Percentiles rank a stretch among this genome's conserved stretches.
These are phyloP conservation scores for Striga hermonthica DNA, from an alignment of 305 asterid genomes.

Conservation along the genomic window DNA sequence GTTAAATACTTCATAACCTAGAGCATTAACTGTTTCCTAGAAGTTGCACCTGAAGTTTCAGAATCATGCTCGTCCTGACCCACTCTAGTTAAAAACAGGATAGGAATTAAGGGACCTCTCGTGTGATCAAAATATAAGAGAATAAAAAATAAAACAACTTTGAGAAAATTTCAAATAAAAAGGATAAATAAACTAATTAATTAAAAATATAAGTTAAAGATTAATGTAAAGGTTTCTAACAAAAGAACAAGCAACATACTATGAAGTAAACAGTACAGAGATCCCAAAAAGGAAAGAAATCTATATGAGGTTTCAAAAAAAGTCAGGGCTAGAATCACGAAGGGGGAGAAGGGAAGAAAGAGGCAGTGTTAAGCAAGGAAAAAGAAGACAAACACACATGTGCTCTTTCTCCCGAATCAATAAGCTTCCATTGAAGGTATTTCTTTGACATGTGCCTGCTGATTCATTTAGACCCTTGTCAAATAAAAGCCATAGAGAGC, in stretches of 20 bases:
- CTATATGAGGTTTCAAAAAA: slow-evolving; percentile 38
- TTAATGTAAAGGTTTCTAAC: neutral
- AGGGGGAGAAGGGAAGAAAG: slow-evolving; percentile 74
- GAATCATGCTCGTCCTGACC: slow-evolving; percentile 20
- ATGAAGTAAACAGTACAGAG: slow-evolving; percentile 18
- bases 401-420: slow-evolving; percentile 89
- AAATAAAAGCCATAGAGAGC: slow-evolving; percentile 58
- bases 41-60: slow-evolving; percentile 24
- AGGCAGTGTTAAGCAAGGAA: slow-evolving; percentile 86
- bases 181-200: slow-evolving; percentile 13
- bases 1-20: slow-evolving; percentile 2
- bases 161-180: slow-evolving; percentile 10
- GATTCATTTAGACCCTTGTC: slow-evolving; percentile 91
- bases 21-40: slow-evolving; percentile 20
- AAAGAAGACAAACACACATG: slow-evolving; percentile 99
- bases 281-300: slow-evolving; percentile 21
- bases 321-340: slow-evolving; percentile 44
- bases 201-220: slow-evolving; percentile 2
- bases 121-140: neutral
- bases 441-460: slow-evolving; percentile 99
- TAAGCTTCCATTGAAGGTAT: slow-evolving; percentile 98
- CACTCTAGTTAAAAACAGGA: slow-evolving; percentile 17
- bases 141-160: neutral
- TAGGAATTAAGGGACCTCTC: slow-evolving; percentile 9
- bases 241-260: slow-evolving; percentile 25